Evolutionary conservation across 2,329 filamentous ascomycete species (phyloP), one percentile per base, ranked within the genome.

Genomic region (Epicoccum sorghinum): DNA sequence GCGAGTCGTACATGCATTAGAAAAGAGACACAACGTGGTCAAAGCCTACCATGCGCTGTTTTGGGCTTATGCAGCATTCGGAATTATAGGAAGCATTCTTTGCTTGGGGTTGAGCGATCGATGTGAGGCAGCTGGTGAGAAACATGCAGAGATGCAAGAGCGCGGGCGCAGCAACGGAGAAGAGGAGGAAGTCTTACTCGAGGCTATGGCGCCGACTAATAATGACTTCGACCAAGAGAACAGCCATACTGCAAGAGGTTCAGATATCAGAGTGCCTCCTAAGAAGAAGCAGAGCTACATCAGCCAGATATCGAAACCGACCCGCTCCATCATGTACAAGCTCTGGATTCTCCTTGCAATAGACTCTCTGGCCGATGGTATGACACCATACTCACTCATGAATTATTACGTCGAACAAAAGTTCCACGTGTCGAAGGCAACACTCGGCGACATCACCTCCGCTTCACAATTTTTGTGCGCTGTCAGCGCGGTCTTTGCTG

Each of bases 331-430:
- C 64, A 86, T 89, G 81, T 83, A 83, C 69, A 83, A 84, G 45
- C 75, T 89, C 3, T 89, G 86, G 84, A 81, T 87, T 54, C 79
- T 89, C 7, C 78, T 89, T 8, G 80, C 82, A 22, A 76, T 89
- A 23, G 87, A 89, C 71, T 86, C 84, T 2, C 76, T 88, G 8
- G 84, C 86, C 12, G 86, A 88, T 61, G 86, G 86, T 23, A 88
- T 89, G 71, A 70, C 66, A 6, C 71, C 71, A 1, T 74, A 71
- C 55, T 67, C 64, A 1, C 60, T 73, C 1, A 72, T 73, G 65
- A 74, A 73, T 51, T 73, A 73, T 52, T 75, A 74, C 53, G 65
- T 74, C 33, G 67, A 70, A 36, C 64, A 65, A 23, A 75, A 73
- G 49, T 74, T 74, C 52, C 64, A 69, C 36, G 59, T 71, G 1